Evolutionary conservation across 2,329 filamentous ascomycete species (phyloP), one percentile per base, ranked within the genome.

Genomic region (Cladosporium sp.): DNA sequence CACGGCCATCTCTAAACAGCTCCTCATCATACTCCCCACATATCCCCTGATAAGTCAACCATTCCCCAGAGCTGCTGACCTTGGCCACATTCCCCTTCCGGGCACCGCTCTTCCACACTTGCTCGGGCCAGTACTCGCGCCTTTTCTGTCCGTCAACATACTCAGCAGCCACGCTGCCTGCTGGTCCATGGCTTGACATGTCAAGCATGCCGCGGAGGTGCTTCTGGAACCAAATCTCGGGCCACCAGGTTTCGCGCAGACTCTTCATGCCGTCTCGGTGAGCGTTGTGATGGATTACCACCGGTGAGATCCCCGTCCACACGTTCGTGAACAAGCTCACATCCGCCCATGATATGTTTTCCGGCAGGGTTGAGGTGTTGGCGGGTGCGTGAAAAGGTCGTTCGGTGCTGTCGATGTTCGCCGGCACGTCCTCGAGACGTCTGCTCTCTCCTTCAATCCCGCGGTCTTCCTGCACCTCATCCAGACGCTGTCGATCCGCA

Each of bases 31-130:
- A 70, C 1, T 66, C 67, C 20, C 64, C 61, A 54, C 75, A 78
- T 3, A 77, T 63, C 15, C 74, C 70, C 7, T 64, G 64, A 54
- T 73, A 73, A 2, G 63, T 61, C 32, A 75, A 54, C 73, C 74
- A 77, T 65, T 64, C 13, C 61, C 66, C 24, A 67, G 64, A 32
- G 68, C 69, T 1, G 70, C 32, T 19, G 13, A 20, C 36, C 37
- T 27, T 48, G 6, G 36, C 43, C 20, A 52, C 27, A n/a, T 52
- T 24, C 9, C 17, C 64, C 18, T 40, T 22, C 6, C n/a, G 9
- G 9, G 17, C 17, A 36, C 44, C 37, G 22, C 13, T 17, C 18
- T 15, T 34, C 17, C 18, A 32, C 7, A 32, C 17, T 15, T 15
- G 12, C 13, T 30, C 24, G 7, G 44, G 36, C 37, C 37, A 34